phyloP scores from a whole-genome alignment of 805 yeast species.

The Candida maesae region DNA sequence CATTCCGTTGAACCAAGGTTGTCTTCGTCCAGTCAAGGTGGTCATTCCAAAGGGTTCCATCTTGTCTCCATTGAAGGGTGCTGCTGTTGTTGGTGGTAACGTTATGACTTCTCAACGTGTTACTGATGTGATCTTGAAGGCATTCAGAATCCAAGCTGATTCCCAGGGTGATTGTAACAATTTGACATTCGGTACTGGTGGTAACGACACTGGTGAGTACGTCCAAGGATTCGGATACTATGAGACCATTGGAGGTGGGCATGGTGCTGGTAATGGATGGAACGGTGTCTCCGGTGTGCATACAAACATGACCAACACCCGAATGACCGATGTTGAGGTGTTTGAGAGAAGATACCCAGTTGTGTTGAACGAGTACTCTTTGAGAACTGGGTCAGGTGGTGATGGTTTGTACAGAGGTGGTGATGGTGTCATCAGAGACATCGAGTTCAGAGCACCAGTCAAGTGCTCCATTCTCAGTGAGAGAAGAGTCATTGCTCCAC shows the following conservation, averaged over 20 bases:
- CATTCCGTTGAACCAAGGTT: conserved; percentile 56
- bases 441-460: conserved; percentile 70
- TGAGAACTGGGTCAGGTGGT: conserved; percentile 79
- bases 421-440: conserved; percentile 79
- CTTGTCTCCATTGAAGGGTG: conserved; percentile 73
- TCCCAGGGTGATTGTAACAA: conserved; percentile 97
- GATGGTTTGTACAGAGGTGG: conserved; percentile 72
- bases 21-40: conserved; percentile 48
- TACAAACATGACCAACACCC: conserved; percentile 90
- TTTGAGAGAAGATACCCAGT: conserved; percentile 89
- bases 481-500: conserved; percentile 80
- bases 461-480: conserved; percentile 82
- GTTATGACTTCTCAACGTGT: conserved; percentile 93
- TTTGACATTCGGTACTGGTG: conserved; percentile 85
- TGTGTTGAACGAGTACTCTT: conserved; percentile 62
- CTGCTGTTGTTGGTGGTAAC: conserved; percentile 94
- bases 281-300: conserved; percentile 87
- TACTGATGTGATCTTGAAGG: conserved; percentile 82
- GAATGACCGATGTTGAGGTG: conserved; percentile 88
- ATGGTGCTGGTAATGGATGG: conserved; percentile 89
- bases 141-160: conserved; percentile 87
- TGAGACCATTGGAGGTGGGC: conserved; percentile 94
- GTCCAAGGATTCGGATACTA: conserved; percentile 80
- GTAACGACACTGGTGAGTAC: conserved; percentile 46
- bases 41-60: conserved; percentile 58